Evolutionary conservation across 306 rosid species (phyloP).

Genomic region (Cajanus cajan): DNA sequence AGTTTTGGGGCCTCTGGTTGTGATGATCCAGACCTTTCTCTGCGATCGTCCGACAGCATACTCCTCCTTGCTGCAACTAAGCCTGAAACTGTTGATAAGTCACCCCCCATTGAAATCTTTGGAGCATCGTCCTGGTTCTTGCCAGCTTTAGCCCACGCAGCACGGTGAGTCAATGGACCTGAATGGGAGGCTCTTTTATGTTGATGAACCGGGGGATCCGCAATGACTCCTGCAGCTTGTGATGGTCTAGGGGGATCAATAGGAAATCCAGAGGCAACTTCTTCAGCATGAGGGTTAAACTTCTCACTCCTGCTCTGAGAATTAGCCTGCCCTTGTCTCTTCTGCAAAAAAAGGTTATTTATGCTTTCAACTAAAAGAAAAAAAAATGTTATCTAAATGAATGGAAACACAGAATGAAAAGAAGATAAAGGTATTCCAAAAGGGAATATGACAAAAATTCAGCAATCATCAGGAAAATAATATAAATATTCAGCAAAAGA

Average conservation of each 20-base stretch:
- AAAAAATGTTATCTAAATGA: not conserved
- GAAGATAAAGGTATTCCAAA: not conserved
- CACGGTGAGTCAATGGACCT: conserved; percentile 88
- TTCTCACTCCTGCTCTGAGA: conserved; percentile 96
- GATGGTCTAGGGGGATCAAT: conserved; percentile 99
- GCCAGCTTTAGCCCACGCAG: conserved; percentile 83
- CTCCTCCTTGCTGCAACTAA: conserved; percentile 89
- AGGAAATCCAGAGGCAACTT: conserved; percentile 96
- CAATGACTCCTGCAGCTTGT: conserved; percentile 58
- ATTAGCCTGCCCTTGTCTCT: conserved; percentile 72
- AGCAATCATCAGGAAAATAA: not conserved
- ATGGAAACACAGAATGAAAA: not conserved
- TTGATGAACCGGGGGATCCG: conserved; percentile 54
- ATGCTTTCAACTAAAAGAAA: conserved; percentile 2
- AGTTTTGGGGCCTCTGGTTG: conserved; percentile 73
- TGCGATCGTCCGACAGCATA: conserved; percentile 77
- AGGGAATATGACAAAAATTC: not conserved
- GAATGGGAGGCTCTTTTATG: conserved; percentile 98
- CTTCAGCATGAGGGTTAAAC: conserved; percentile 95
- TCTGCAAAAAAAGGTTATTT: conserved; percentile 45
- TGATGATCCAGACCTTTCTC: conserved; percentile 77
- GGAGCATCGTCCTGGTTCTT: conserved; percentile 80
- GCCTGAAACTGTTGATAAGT: conserved; percentile 66
- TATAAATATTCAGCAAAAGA: not conserved
- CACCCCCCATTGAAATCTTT: conserved; percentile 73